Conservation (phyloP, 2,329 filamentous ascomycete genomes). For the Diaporthe aspalathi region DNA sequence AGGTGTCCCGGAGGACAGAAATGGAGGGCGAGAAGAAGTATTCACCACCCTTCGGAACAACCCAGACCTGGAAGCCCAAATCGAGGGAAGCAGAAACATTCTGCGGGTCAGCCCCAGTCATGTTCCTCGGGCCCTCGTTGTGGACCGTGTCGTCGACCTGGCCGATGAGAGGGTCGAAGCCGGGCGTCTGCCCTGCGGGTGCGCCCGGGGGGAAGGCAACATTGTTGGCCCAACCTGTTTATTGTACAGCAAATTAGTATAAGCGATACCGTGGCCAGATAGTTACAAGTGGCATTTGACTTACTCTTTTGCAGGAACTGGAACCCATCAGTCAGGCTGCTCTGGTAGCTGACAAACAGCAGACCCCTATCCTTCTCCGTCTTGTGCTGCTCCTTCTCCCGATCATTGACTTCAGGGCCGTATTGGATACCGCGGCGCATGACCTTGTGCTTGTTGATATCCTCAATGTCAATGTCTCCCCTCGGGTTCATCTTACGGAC, state of each 20-base stretch:
- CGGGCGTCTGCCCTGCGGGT: constrained; percentile 41
- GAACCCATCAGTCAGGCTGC: constrained; percentile 54
- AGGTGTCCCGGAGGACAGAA: constrained; percentile 43
- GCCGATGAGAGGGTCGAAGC: constrained; percentile 53
- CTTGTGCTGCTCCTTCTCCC: constrained; percentile 47
- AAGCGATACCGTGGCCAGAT: no score
- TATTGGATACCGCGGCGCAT: constrained; percentile 59
- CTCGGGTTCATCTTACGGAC: constrained; percentile 60
- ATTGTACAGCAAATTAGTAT: neutral
- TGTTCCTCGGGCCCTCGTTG: constrained; percentile 43
- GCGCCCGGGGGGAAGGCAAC: constrained; percentile 42
- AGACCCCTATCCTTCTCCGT: constrained; percentile 54
- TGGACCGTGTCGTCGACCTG: constrained; percentile 42
- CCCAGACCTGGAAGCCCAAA: constrained; percentile 50
- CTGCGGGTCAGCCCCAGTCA: constrained; percentile 44
- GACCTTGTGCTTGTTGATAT: constrained; percentile 48
- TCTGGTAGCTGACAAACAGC: constrained; percentile 59
- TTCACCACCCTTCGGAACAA: constrained; percentile 55
- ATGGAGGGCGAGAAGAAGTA: constrained; percentile 60
- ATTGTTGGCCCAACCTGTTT: constrained; percentile 31
- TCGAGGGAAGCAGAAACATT: constrained; percentile 39
- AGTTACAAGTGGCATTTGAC: constrained; percentile 3
- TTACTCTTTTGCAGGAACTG: constrained; percentile 52
- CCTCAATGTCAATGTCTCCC: constrained; percentile 48
- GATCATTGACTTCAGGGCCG: constrained; percentile 50